Conservation (phyloP, 2,329 filamentous ascomycete species). For the Curvularia sp. region DNA sequence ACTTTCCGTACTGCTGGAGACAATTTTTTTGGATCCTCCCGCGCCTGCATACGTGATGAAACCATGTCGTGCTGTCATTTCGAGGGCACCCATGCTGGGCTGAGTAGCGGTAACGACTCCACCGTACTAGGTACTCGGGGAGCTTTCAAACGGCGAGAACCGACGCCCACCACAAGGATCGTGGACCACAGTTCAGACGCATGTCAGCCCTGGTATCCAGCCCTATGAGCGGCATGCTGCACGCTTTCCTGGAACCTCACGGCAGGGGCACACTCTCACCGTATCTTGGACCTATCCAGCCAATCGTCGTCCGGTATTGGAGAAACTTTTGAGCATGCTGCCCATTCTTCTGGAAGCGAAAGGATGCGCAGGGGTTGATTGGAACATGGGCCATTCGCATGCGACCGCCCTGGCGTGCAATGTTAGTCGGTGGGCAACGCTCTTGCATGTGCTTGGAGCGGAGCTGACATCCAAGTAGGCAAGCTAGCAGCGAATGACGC, state of each 20-base stretch:
- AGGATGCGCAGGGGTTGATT: slow-evolving; percentile 3
- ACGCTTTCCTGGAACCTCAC: slow-evolving; percentile 19
- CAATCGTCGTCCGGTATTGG: not conserved
- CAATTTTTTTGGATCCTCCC: slow-evolving; percentile 5
- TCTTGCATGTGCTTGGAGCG: not conserved
- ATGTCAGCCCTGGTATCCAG: slow-evolving; percentile 33
- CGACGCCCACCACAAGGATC: not conserved
- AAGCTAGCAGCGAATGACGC: not conserved
- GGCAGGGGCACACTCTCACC: slow-evolving; percentile 34
- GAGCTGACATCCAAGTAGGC: slow-evolving; percentile 7
- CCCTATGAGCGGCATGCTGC: slow-evolving; percentile 28
- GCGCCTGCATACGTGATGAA: slow-evolving; percentile 17
- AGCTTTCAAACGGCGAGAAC: slow-evolving; percentile 4
- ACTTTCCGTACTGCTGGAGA: slow-evolving; percentile 17
- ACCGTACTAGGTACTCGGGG: slow-evolving; percentile 5
- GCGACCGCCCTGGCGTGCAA: not conserved
- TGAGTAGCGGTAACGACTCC: slow-evolving; percentile 27
- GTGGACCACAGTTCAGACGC: slow-evolving; percentile 1
- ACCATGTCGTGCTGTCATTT: not conserved
- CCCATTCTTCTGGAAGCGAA: not conserved
- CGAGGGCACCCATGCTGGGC: slow-evolving; percentile 17
- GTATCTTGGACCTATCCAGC: slow-evolving; percentile 14
- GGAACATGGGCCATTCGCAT: not conserved
- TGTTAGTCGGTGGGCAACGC: slow-evolving; percentile 1
- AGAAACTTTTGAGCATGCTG: not conserved